These are phyloP conservation scores for Trypanosoma rangeli DNA, from an alignment of 208 protist species.

Conservation along the genomic window DNA sequence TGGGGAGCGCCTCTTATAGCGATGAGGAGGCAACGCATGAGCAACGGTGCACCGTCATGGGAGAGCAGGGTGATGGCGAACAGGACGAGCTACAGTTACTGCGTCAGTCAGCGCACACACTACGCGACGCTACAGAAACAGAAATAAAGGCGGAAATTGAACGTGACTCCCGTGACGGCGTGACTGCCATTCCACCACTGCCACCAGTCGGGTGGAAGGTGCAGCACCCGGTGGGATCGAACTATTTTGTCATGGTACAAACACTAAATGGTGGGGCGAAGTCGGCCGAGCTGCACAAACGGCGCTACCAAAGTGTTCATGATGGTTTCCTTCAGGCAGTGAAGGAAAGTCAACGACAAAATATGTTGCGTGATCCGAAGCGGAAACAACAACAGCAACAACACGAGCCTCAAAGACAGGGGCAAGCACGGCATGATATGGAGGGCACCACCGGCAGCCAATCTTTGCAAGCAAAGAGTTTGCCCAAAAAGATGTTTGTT, in stretches of 20 bases:
- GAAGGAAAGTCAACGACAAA: not conserved
- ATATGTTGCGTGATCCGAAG: not conserved
- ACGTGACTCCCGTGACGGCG: slow-evolving; percentile 66
- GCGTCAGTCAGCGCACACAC: slow-evolving; percentile 10
- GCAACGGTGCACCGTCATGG: not conserved
- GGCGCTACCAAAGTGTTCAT: slow-evolving; percentile 67
- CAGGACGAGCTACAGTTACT: slow-evolving; percentile 19
- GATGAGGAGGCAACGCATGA: not conserved
- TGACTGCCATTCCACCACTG: slow-evolving; percentile 68
- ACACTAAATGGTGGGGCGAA: slow-evolving; percentile 8
- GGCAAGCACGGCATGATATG: not conserved
- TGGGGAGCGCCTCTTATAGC: not conserved
- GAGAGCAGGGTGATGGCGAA: not conserved
- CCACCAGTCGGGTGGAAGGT: slow-evolving; percentile 68
- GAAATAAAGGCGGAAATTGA: slow-evolving; percentile 73
- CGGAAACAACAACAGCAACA: not conserved
- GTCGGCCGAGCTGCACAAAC: not conserved
- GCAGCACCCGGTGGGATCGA: slow-evolving; percentile 48
- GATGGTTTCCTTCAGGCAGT: slow-evolving; percentile 29
- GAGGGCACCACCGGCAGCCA: not conserved
- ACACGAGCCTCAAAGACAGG: not conserved
- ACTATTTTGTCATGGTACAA: slow-evolving; percentile 62
- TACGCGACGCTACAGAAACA: slow-evolving; percentile 26
- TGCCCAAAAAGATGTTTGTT: slow-evolving; percentile 7
- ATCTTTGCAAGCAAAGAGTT: not conserved